Conservation (phyloP, 2,329 filamentous ascomycete species). For the Capronia epimyces region DNA sequence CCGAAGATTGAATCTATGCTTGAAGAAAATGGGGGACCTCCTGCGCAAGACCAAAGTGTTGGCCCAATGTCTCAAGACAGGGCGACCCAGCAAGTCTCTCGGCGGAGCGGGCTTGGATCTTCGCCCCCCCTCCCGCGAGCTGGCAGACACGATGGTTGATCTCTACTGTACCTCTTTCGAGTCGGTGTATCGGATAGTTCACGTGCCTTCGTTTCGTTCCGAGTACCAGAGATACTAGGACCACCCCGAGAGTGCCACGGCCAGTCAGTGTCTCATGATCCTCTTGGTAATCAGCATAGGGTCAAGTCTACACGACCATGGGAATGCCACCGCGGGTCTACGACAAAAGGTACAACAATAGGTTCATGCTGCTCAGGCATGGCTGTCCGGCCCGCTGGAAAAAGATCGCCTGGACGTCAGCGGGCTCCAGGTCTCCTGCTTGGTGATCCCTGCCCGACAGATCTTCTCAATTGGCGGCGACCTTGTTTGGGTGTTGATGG, state of each 20-base stretch:
- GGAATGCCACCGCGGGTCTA: not conserved
- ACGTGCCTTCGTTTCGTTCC: slow-evolving; percentile 31
- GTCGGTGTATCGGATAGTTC: slow-evolving; percentile 33
- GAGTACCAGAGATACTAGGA: slow-evolving; percentile 33
- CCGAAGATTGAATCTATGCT: slow-evolving; percentile 15
- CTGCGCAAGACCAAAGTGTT: slow-evolving; percentile 28
- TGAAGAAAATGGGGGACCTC: slow-evolving; percentile 4
- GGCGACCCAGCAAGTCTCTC: slow-evolving; percentile 22
- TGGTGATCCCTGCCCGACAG: slow-evolving; percentile 35
- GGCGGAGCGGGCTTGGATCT: slow-evolving; percentile 4
- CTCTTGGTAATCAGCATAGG: slow-evolving; percentile 36
- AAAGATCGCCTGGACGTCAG: slow-evolving; percentile 31
- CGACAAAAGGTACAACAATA: slow-evolving; percentile 18
- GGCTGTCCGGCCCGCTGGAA: slow-evolving; percentile 35
- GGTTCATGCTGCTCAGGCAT: slow-evolving; percentile 35
- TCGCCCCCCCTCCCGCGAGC: slow-evolving; percentile 6
- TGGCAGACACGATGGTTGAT: slow-evolving; percentile 11
- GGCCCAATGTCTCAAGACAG: slow-evolving; percentile 26
- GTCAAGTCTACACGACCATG: slow-evolving; percentile 3
- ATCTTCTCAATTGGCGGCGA: slow-evolving; percentile 33
- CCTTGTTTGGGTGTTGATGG: slow-evolving; percentile 35
- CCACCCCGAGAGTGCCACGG: slow-evolving; percentile 19
- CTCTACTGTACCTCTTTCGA: slow-evolving; percentile 29
- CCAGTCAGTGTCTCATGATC: slow-evolving; percentile 32
- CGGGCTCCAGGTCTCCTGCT: slow-evolving; percentile 35